Percentiles rank a stretch among this genome's conserved stretches.
Evolutionary conservation across 2,329 filamentous ascomycete genomes (phyloP).

Genomic region (Fusarium poae): DNA sequence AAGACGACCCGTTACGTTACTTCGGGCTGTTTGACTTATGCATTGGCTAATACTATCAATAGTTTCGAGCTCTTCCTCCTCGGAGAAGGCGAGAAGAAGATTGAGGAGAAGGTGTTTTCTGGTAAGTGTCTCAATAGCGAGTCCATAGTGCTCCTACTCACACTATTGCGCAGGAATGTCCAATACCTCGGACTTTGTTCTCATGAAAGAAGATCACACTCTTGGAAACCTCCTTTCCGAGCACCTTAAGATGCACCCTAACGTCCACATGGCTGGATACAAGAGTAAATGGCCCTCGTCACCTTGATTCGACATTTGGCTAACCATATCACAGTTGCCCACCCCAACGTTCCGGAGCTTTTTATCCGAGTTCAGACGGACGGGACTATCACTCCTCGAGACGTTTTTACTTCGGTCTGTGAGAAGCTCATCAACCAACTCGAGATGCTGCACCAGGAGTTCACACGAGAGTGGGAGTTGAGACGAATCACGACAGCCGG

Average conservation of each 20-base stretch:
- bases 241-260: constrained; percentile 84
- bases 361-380: constrained; percentile 91
- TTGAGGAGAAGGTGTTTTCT: constrained; percentile 87
- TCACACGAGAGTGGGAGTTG: constrained; percentile 92
- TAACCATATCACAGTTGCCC: constrained; percentile 58
- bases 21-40: neutral
- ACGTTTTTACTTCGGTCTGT: constrained; percentile 85
- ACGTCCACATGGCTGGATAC: constrained; percentile 93
- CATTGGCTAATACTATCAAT: constrained; percentile 39
- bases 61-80: constrained; percentile 97
- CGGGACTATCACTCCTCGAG: constrained; percentile 87
- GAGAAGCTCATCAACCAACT: constrained; percentile 86
- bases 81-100: constrained; percentile 90
- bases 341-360: constrained; percentile 72
- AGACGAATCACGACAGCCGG: constrained; percentile 83
- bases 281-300: constrained; percentile 70
- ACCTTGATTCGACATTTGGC: neutral
- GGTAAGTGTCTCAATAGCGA: constrained; percentile 68
- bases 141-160: constrained; percentile 5
- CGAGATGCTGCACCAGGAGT: constrained; percentile 83
- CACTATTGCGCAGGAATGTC: constrained; percentile 73
- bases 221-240: constrained; percentile 90
- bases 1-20: constrained; percentile 54
- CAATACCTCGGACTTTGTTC: constrained; percentile 93
- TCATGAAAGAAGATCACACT: constrained; percentile 98